Percentiles rank a stretch among this genome's conserved stretches.
phyloP scores from a whole-genome alignment of 1,284 basidiomycete species.

The Schizopora paradoxa region DNA sequence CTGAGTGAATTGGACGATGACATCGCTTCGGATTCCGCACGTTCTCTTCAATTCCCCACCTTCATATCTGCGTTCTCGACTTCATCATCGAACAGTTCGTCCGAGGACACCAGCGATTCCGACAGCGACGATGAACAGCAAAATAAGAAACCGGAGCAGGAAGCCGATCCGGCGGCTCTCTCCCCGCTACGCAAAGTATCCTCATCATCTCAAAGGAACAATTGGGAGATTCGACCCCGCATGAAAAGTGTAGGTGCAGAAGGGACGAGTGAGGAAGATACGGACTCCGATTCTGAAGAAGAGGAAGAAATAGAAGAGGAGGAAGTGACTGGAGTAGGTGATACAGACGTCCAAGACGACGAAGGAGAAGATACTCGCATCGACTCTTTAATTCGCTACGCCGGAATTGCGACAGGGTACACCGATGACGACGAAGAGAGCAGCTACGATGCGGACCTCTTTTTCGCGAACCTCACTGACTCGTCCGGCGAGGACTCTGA shows the following conservation, averaged over 20 bases:
- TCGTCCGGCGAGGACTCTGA: constrained; percentile 32
- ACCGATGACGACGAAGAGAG: constrained; percentile 62
- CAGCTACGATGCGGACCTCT: constrained; percentile 71
- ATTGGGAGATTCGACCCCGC: constrained; percentile 64
- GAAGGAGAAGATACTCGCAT: constrained; percentile 32
- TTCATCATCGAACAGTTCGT: constrained; percentile 25
- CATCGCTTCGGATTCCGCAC: constrained; percentile 33
- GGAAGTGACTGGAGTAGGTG: constrained; percentile 36
- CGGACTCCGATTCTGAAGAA: constrained; percentile 49
- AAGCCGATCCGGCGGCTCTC: constrained; percentile 44
- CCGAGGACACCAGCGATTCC: constrained; percentile 38
- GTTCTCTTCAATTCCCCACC: constrained; percentile 51
- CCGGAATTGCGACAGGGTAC: constrained; percentile 61
- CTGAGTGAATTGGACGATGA: constrained; percentile 25
- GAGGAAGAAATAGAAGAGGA: constrained; percentile 44
- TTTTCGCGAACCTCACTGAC: constrained; percentile 61
- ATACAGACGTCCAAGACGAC: constrained; percentile 39
- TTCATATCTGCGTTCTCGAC: constrained; percentile 60
- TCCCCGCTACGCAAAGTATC: constrained; percentile 48
- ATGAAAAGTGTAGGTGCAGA: constrained; percentile 60
- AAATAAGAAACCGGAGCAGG: constrained; percentile 35
- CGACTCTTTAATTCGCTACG: constrained; percentile 40
- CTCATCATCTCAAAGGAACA: constrained; percentile 39
- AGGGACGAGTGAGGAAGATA: constrained; percentile 42
- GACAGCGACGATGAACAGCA: constrained; percentile 58